Evolutionary conservation across 2,329 filamentous ascomycete genomes (phyloP), one percentile per base, ranked within the genome.

Genomic region (Aureobasidium sp.): DNA sequence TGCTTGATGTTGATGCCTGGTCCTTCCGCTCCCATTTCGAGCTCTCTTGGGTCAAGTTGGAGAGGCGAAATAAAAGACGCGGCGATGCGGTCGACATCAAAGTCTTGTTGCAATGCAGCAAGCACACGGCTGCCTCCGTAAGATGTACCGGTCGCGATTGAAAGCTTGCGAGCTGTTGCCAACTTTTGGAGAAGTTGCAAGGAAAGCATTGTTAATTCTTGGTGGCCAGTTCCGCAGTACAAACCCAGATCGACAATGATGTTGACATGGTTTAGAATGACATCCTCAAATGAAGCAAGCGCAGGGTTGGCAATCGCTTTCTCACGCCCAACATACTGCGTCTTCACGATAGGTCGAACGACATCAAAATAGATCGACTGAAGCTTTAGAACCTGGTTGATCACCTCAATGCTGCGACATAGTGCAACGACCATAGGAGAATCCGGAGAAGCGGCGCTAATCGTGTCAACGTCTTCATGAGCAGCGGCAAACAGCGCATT

Each of bases 331-430:
- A 80, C 82, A 23, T 83, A 77, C 62, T 90, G 84, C 37, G 82
- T 79, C 71, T 88, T 90, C 67, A 96, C 80, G 12, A 90, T 75
- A 2, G 92, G 91, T 59, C 89, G 85, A 17, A 97, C 89, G 58
- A 99, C 85, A 70, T 97, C 88, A 46, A 95, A 82, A 71, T 96
- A 99, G 0, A 93, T 97, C 17, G 91, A 84, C 71, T 99, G 94
- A 20, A 96, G 82, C 65, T 92, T 89, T 71, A 97, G 81, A 4
- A 95, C 85, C 66, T 89, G 82, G 64, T 89, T 87, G 74, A 97
- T 87, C 52, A 96, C 87, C 70, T 96, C 86, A 37, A 99, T 84
- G n/a, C 86, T 88, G 58, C 87, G 85, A 63, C 93, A 78, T 47
- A 97, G 82, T 58, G 90, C 87, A 47, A 91, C 79, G 32, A 97